Conservation (phyloP, 2,329 filamentous ascomycete genomes). For the Macrophomina pseudophaseolina region DNA sequence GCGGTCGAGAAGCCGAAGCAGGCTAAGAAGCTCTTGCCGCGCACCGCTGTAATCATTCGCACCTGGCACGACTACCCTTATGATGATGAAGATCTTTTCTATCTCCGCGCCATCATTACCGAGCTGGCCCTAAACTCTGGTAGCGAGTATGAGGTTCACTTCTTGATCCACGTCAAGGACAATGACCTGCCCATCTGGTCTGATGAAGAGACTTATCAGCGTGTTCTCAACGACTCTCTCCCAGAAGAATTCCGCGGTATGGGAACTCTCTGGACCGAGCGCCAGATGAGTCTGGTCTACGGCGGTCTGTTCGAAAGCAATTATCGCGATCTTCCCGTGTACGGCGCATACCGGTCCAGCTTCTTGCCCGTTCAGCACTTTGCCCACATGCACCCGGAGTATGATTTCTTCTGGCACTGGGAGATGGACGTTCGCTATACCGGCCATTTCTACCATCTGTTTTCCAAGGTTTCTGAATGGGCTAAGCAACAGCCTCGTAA, state of each 20-base stretch:
- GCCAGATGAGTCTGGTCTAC: constrained; percentile 61
- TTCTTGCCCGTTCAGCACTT: constrained; percentile 97
- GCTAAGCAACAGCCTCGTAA: constrained; percentile 70
- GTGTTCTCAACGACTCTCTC: constrained; percentile 60
- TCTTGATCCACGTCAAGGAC: constrained; percentile 84
- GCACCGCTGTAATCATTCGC: constrained; percentile 80
- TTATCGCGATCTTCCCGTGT: constrained; percentile 67
- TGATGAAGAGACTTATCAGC: constrained; percentile 73
- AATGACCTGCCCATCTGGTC: constrained; percentile 80
- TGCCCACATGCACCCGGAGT: constrained; percentile 84
- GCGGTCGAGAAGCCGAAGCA: constrained; percentile 21
- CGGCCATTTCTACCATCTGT: constrained; percentile 84
- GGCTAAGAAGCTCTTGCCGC: constrained; percentile 51
- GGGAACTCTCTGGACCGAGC: constrained; percentile 59
- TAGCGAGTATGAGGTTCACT: constrained; percentile 81
- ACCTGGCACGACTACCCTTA: constrained; percentile 83
- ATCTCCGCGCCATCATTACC: constrained; percentile 78
- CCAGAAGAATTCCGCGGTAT: constrained; percentile 57
- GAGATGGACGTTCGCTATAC: constrained; percentile 93
- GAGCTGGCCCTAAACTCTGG: constrained; percentile 79
- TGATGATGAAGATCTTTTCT: constrained; percentile 79
- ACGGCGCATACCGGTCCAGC: constrained; percentile 73
- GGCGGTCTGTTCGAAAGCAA: constrained; percentile 55
- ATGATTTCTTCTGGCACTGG: constrained; percentile 93
- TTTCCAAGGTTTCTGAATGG: constrained; percentile 71